Conservation (phyloP, 2,329 filamentous ascomycete species). For the Penicillium nordicum region DNA sequence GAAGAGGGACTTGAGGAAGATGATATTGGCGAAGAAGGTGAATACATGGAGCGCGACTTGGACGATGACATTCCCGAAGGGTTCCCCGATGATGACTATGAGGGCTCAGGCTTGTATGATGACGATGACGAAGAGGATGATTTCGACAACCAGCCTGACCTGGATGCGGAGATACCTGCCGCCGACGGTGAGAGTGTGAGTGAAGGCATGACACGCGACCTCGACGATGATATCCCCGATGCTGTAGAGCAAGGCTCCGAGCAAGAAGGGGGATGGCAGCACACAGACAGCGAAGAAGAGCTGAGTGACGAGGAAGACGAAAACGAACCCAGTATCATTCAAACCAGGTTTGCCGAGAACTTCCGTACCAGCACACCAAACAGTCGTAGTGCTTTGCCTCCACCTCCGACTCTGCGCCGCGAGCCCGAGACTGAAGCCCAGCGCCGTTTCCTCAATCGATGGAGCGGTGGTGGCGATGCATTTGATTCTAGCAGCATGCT, state of each 20-base stretch:
- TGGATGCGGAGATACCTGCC: constrained; percentile 61
- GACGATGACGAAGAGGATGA: constrained; percentile 44
- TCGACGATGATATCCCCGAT: constrained; percentile 69
- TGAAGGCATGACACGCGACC: constrained; percentile 61
- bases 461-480: constrained; percentile 36
- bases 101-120: constrained; percentile 40
- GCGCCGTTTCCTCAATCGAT: constrained; percentile 37
- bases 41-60: constrained; percentile 57
- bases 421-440: constrained; percentile 40
- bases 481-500: constrained; percentile 34
- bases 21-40: constrained; percentile 52
- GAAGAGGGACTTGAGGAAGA: constrained; percentile 50
- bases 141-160: constrained; percentile 44
- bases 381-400: constrained; percentile 29
- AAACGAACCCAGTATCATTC: constrained; percentile 29
- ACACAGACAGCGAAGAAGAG: constrained; percentile 71
- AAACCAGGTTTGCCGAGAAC: constrained; percentile 26
- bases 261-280: constrained; percentile 65
- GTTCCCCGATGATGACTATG: constrained; percentile 43
- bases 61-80: constrained; percentile 73
- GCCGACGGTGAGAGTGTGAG: constrained; percentile 53
- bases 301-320: constrained; percentile 45
- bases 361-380: constrained; percentile 36
- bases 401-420: constrained; percentile 24
- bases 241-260: constrained; percentile 40